phyloP scores from a whole-genome alignment of 108 stramenopile genomes.

The Cyclotella sp. region DNA sequence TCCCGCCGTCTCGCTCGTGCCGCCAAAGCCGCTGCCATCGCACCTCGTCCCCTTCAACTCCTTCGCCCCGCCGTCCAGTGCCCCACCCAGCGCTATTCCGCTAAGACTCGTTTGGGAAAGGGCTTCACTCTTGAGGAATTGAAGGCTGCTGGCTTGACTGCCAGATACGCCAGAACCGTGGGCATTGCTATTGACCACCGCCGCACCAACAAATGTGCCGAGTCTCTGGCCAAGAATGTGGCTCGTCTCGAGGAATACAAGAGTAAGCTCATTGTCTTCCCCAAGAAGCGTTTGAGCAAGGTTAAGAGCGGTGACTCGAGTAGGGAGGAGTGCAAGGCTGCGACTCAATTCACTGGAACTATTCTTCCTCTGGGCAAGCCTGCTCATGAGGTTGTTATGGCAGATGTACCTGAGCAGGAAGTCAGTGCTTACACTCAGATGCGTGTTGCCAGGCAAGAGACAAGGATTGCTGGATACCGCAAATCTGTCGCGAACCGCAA shows the following conservation, averaged over 20 bases:
- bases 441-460: slow-evolving; percentile 82
- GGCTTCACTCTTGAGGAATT: slow-evolving; percentile 98
- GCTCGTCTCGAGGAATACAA: slow-evolving; percentile 97
- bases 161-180: slow-evolving; percentile 89
- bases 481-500: slow-evolving; percentile 75
- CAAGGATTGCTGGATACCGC: slow-evolving; percentile 83
- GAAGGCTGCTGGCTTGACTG: slow-evolving; percentile 92
- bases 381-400: slow-evolving; percentile 75
- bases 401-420: slow-evolving; percentile 80
- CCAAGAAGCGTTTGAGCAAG: slow-evolving; percentile 79
- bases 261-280: slow-evolving; percentile 93
- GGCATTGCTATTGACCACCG: slow-evolving; percentile 98
- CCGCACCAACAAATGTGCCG: slow-evolving; percentile 88
- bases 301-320: slow-evolving; percentile 78
- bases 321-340: slow-evolving; percentile 69
- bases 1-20: slow-evolving; percentile 92
- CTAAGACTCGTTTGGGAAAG: slow-evolving; percentile 94
- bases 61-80: slow-evolving; percentile 97
- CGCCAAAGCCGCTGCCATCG: slow-evolving; percentile 95
- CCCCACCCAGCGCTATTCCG: slow-evolving; percentile 95
- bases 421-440: slow-evolving; percentile 82
- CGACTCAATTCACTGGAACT: slow-evolving; percentile 71
- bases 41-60: slow-evolving; percentile 93
- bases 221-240: slow-evolving; percentile 88
- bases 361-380: slow-evolving; percentile 83